A percentile compares a stretch with the other conserved stretches of the same genome.
phyloP scores from a whole-genome alignment of 306 rosid genomes.

The Senna tora region DNA sequence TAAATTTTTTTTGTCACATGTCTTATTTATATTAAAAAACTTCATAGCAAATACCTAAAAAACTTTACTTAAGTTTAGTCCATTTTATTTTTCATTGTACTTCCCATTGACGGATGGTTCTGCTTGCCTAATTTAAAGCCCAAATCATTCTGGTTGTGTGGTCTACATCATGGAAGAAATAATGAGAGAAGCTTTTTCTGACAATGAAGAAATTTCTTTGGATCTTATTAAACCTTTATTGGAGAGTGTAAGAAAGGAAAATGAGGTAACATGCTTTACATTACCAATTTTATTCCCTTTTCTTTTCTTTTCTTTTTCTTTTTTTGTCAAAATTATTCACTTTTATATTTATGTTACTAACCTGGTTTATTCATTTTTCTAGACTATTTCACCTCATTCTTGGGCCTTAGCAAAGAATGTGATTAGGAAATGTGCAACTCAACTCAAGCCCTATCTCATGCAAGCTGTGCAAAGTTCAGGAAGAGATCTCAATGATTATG shows the following conservation, averaged over 20 bases:
- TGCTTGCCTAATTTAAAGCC: slow-evolving; percentile 52
- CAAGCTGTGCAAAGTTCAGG: slow-evolving; percentile 55
- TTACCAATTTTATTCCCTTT: slow-evolving; percentile 23
- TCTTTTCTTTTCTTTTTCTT: too few species aligned
- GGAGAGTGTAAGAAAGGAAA: slow-evolving; percentile 57
- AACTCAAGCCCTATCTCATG: slow-evolving; percentile 32
- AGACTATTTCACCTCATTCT: slow-evolving; percentile 57
- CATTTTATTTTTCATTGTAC: too few species aligned
- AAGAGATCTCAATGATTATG: slow-evolving; percentile 49
- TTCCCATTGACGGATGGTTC: slow-evolving; percentile 22
- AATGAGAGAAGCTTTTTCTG: slow-evolving; percentile 60
- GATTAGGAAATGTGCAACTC: slow-evolving; percentile 55
- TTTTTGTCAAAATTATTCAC: too few species aligned
- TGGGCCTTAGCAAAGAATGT: slow-evolving; percentile 70
- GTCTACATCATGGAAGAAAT: slow-evolving; percentile 59
- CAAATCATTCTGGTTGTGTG: slow-evolving; percentile 51
- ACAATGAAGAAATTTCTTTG: slow-evolving; percentile 62
- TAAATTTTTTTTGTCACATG: too few species aligned
- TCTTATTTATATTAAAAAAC: too few species aligned
- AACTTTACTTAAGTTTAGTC: too few species aligned
- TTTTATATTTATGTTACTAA: slow-evolving; percentile 1
- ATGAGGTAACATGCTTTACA: slow-evolving; percentile 46
- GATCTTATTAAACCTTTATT: slow-evolving; percentile 62
- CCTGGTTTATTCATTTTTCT: slow-evolving; percentile 40
- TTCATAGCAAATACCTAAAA: too few species aligned